Base-by-base conservation (phyloP, 2,329 filamentous ascomycete genomes). In the Aspergillus pseudotamarii region DNA sequence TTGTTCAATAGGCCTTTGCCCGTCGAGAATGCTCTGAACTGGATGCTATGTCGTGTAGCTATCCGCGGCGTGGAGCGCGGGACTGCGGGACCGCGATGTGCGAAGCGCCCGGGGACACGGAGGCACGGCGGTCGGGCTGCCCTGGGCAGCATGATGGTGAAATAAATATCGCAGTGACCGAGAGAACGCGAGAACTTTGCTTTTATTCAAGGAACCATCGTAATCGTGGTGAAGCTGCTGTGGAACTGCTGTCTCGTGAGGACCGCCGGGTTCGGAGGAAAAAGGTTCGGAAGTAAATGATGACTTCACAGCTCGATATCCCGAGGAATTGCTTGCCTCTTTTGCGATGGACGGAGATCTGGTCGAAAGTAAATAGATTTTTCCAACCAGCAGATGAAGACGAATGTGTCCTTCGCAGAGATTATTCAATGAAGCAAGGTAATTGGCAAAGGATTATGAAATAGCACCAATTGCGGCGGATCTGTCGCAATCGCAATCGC, bases 221-320 rank as follows among this genome's bases (percentile, higher is more conserved):
- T 62, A 54, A 57, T 55, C 43, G 28, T 51, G 57, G 67, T 68
- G 58, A 63, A 65, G 48, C 51, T 60, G 41, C 60, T 64, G 65
- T 48, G 60, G 60, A 64, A 61, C 61, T 61, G 60, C 67, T 64
- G 66, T 61, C 64, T 69, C 63, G 70, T 66, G 72, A 63, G 65
- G 66, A 70, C 66, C 70, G 73, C 74, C 75, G 74, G 71, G 68
- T 75, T 77, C 75, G 75, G 74, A 75, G 72, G 63, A 70, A 75
- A 41, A 72, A 67, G 21, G 59, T 66, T 64, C 58, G 46, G 58
- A 59, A 23, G 48, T 43, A 50, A 61, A 57, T 65, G 57, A 60
- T 59, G 59, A 61, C 56, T 60, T 56, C 54, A 19, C 58, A 51
- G 57, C 21, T n/a, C 14, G 45, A 53, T 30, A 51, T 43, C 30